Evolutionary conservation across 2,329 filamentous ascomycete species (phyloP), one percentile per base, ranked within the genome.

Genomic region (Cryoendolithus antarcticus): DNA sequence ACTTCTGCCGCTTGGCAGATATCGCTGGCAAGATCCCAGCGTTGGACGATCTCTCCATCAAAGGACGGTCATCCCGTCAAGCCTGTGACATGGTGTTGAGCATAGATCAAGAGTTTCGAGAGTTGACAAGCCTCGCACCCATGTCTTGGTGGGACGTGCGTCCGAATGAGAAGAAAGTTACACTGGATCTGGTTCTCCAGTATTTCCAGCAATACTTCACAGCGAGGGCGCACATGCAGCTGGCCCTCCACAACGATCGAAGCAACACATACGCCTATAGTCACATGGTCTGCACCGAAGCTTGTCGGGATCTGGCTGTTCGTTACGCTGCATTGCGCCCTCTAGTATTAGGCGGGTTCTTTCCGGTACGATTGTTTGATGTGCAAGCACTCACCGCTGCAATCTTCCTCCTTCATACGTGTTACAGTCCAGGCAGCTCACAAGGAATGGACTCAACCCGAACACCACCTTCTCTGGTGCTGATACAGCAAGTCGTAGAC

Each of bases 171-270:
- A n/a, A 34, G 15, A 31, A 4, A 19, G 37, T 37, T 38, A 39
- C 29, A 42, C 44, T 10, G 41, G 42, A 44, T 15, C 34, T 38
- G 11, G 40, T 56, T 10, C 37, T 54, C 2, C 52, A 54, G 27
- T 54, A 49, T 34, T 54, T 48, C 46, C 44, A 50, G 38, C 46
- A 45, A 30, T 56, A 56, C 36, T 42, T 56, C 15, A 50, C 45
- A 1, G 43, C 44, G 4, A 42, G 53, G 13, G 40, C 48, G 6
- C 53, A 56, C 31, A 42, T 54, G 2, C 51, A 49, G 8, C 37
- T 47, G 4, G 53, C 53, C 4, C 45, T 55, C 40, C 34, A 40
- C 15, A 45, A 50, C n/a, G 50, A 51, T 31, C 45, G 42, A 8
- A 47, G 44, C 13, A 41, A 47, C 21, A 40, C 44, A 32, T 55